A percentile compares a stretch with the other conserved stretches of the same genome.
Evolutionary conservation across 352 stramenopile genomes (phyloP).

Genomic region (Plasmopara muralis): DNA sequence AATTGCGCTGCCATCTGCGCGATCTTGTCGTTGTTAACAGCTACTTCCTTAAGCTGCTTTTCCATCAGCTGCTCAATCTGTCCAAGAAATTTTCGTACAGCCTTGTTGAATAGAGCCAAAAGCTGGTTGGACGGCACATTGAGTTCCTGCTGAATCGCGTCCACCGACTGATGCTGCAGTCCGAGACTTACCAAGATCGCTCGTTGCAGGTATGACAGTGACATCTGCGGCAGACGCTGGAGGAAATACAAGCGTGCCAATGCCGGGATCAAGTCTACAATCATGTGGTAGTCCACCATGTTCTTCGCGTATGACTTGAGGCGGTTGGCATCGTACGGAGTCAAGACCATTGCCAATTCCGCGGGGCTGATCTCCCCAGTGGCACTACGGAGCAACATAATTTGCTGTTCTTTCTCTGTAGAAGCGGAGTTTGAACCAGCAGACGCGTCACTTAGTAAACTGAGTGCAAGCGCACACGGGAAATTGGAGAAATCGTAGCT

Average conservation of each 20-base stretch:
- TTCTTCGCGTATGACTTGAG: conserved; percentile 98
- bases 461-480: conserved; percentile 86
- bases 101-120: conserved; percentile 98
- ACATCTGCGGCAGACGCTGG: conserved; percentile 87
- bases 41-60: conserved; percentile 82
- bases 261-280: conserved; percentile 95
- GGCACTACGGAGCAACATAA: conserved; percentile 50
- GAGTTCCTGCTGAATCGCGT: conserved; percentile 91
- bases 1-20: conserved; percentile 38
- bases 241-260: conserved; percentile 96
- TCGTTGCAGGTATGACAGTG: conserved; percentile 93
- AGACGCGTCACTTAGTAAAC: conserved; percentile 75
- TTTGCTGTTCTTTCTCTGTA: conserved; percentile 14
- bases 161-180: conserved; percentile 90
- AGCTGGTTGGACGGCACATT: conserved; percentile 93
- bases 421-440: conserved; percentile 18
- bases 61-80: conserved; percentile 74
- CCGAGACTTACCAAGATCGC: conserved; percentile 95
- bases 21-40: conserved; percentile 48
- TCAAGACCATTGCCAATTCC: conserved; percentile 92
- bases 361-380: conserved; percentile 69
- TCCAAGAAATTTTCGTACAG: conserved; percentile 84
- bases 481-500: conserved; percentile 91
- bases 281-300: conserved; percentile 99
- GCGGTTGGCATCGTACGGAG: conserved; percentile 96